Base-by-base conservation (phyloP, 129 eudicot genomes). In the Escallonia rubra region DNA sequence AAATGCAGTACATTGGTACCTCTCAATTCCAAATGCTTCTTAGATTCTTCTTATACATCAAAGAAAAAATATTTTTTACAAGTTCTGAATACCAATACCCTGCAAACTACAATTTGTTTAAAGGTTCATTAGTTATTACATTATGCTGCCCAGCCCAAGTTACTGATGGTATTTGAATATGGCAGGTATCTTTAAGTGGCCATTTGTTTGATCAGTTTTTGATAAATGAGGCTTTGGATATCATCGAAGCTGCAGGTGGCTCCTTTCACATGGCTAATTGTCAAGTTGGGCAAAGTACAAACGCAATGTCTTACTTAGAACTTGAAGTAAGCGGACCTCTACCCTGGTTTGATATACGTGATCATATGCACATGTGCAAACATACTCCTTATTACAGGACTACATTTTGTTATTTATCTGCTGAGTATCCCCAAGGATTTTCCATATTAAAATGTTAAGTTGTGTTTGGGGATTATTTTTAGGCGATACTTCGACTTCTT, bases 201-300 rank as follows among this genome's bases (percentile, higher is more conserved):
- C 99, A 94, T 82, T 81, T 94, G 76, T 94, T 94, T 72, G 99
- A 94, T 78, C 82, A 85, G 48, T 89, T 89, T 80, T 80, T 89
- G 60, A 94, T 94, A 68, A 94, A 94, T 10, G 96, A 89, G 73
- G 99, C 97, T 45, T 65, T 94, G 79, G 99, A 94, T 77, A 87
- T 85, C 39, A 94, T 94, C 43, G 99, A 94, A 85, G 88, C 93
- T 74, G 99, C 93, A 6, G 99, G 99, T 57, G 99, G 99, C 59
- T 86, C 99, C 58, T 94, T 94, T 75, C 99, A 86, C 71, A 78
- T 89, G 66, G 85, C 79, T 41, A 94, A 94, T 77, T 94, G 99
- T 61, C 89, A 86, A 68, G 86, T 94, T 10, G 99, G 99, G 68
- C 96, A 94, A 83, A 80, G 87, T 77, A 57, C 93, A 13, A 78